Evolutionary conservation across 2,329 filamentous ascomycete species (phyloP).

Genomic region (Fusarium clavum): DNA sequence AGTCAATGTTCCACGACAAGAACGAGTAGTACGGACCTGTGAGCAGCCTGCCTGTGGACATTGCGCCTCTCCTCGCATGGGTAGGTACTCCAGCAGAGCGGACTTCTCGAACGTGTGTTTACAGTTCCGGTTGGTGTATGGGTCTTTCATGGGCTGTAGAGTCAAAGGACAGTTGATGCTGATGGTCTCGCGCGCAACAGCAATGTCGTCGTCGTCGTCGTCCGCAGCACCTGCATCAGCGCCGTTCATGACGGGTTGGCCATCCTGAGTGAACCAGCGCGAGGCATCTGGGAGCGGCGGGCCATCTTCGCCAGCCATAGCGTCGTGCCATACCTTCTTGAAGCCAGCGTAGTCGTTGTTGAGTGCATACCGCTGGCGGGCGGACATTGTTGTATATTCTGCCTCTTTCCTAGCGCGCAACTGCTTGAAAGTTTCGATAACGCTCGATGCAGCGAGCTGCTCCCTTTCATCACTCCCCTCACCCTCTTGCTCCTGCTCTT

Average conservation of each 20-base stretch:
- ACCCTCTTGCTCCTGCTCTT: slow-evolving; percentile 8
- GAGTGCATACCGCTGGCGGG: slow-evolving; percentile 62
- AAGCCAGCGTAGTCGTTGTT: slow-evolving; percentile 71
- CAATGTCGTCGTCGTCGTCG: slow-evolving; percentile 74
- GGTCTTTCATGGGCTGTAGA: slow-evolving; percentile 71
- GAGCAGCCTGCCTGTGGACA: slow-evolving; percentile 76
- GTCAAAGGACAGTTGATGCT: slow-evolving; percentile 78
- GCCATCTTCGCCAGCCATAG: slow-evolving; percentile 60
- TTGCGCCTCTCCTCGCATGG: slow-evolving; percentile 56
- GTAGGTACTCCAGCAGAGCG: slow-evolving; percentile 69
- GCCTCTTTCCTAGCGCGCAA: slow-evolving; percentile 52
- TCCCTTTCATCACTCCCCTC: slow-evolving; percentile 46
- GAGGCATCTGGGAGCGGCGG: slow-evolving; percentile 64
- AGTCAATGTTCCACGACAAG: not conserved
- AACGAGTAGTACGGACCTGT: slow-evolving; percentile 55
- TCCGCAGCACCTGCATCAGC: slow-evolving; percentile 48
- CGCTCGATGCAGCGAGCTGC: slow-evolving; percentile 41
- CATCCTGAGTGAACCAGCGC: slow-evolving; percentile 64
- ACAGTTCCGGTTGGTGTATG: slow-evolving; percentile 74
- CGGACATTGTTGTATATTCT: slow-evolving; percentile 57
- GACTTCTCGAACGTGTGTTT: slow-evolving; percentile 78
- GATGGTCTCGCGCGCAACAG: slow-evolving; percentile 71
- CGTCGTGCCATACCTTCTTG: slow-evolving; percentile 68
- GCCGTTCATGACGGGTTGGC: slow-evolving; percentile 55
- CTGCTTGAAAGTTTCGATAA: slow-evolving; percentile 51